phyloP scores from a whole-genome alignment of 2,329 filamentous ascomycete species.

The Diplodia intermedia region DNA sequence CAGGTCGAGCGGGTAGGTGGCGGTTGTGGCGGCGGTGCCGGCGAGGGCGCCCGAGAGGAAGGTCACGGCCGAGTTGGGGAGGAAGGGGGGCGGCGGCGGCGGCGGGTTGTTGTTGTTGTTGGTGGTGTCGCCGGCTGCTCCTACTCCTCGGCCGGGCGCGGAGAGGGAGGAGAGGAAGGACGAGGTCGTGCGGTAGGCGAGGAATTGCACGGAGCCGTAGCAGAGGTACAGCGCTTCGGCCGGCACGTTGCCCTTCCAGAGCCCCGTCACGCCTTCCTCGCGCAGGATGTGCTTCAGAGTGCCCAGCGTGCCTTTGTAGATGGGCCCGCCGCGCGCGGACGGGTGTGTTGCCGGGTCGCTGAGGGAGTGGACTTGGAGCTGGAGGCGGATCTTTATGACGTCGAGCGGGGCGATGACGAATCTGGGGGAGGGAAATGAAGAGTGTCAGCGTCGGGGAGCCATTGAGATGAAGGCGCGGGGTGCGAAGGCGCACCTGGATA shows the following conservation, averaged over 20 bases:
- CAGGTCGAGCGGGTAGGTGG: constrained; percentile 92
- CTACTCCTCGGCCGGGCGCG: constrained; percentile 42
- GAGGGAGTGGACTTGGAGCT: constrained; percentile 87
- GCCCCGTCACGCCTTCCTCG: constrained; percentile 80
- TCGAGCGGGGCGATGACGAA: constrained; percentile 96
- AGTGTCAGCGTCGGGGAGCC: constrained; percentile 9
- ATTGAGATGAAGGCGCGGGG: constrained; percentile 33
- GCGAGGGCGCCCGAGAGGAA: constrained; percentile 85
- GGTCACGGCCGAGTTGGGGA: constrained; percentile 74
- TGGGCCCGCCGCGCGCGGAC: constrained; percentile 58
- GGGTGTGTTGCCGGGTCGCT: constrained; percentile 67
- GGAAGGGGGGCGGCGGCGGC: constrained; percentile 30
- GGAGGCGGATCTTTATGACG: constrained; percentile 96
- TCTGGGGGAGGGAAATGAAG: constrained; percentile 53
- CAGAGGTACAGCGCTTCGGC: constrained; percentile 93
- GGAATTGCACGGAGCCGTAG: constrained; percentile 90
- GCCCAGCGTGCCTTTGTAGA: constrained; percentile 76
- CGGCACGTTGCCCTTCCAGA: constrained; percentile 98
- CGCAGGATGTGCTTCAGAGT: constrained; percentile 78
- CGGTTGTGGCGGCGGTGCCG: constrained; percentile 79
- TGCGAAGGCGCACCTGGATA: constrained; percentile 72
- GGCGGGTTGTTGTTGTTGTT: not conserved
- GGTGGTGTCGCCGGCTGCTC: not conserved
- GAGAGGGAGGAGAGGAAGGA: constrained; percentile 65
- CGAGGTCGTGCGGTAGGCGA: constrained; percentile 79